phyloP scores from a whole-genome alignment of 2,329 filamentous ascomycete genomes.

The Pseudopithomyces chartarum region DNA sequence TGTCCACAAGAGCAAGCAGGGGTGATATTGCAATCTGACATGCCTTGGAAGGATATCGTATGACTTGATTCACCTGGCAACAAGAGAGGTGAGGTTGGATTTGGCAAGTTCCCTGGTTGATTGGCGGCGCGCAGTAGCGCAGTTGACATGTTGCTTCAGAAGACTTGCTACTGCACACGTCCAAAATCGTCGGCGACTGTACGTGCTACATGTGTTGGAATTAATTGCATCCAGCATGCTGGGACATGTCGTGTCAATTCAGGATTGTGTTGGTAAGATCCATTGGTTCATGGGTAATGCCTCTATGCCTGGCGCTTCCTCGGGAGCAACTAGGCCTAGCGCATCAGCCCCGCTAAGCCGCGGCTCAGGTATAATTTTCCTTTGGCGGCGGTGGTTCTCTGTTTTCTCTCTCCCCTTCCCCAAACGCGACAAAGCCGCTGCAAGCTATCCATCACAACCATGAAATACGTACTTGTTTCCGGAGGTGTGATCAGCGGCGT shows the following conservation, averaged over 20 bases:
- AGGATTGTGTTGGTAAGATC: no score
- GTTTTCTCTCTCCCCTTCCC: slow-evolving; percentile 51
- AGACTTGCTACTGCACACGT: no score
- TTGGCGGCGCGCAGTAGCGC: neutral
- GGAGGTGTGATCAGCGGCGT: slow-evolving; percentile 61
- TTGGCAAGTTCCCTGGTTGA: neutral
- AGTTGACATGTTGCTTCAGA: neutral
- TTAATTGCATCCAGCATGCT: no score
- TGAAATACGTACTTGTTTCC: slow-evolving; percentile 83
- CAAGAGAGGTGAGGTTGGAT: neutral
- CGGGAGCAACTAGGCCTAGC: neutral
- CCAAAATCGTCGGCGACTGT: no score
- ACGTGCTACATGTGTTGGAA: no score
- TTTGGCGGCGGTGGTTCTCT: slow-evolving; percentile 32
- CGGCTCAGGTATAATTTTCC: slow-evolving; percentile 31
- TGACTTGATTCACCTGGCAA: no score
- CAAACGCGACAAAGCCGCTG: slow-evolving; percentile 46
- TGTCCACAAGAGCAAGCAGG: neutral
- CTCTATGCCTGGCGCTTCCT: neutral
- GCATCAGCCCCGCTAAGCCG: slow-evolving; percentile 3
- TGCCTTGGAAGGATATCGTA: neutral
- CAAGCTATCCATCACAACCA: slow-evolving; percentile 51
- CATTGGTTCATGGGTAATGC: neutral
- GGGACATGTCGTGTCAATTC: no score
- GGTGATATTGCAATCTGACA: no score